Evolutionary conservation across 768 basidiomycete species (phyloP), one percentile per base, ranked within the genome.

Genomic region (Suillus clintonianus): DNA sequence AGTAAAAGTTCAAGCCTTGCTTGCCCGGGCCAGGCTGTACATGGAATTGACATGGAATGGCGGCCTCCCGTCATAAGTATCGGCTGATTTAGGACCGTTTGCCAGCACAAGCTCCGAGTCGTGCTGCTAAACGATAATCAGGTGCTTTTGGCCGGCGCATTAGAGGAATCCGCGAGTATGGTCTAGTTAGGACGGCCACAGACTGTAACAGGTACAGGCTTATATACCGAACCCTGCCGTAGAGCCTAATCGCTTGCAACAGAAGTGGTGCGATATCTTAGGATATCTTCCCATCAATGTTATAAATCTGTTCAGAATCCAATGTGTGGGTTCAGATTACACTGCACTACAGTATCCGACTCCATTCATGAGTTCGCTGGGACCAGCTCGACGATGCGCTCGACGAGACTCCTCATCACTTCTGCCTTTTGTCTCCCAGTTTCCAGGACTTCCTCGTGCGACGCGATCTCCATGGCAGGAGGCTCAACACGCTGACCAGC

Each of bases 381-480:
- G 43, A 77, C 68, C 13, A 78, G 73, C 60, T 82, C 82, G 14
- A 91, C 85, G 19, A 94, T 83, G 68, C 77, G 80, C 64, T 85
- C 86, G 10, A 96, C 92, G 45, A 96, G 76, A 58, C 73, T 76
- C 74, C 85, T 85, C 86, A 96, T 87, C 39, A 88, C 81, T 36
- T 89, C 86, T 4, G 87, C 90, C 74, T 91, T 92, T 70, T 82
- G 76, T 68, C 76, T 84, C 13, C 92, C 89, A 30, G 85, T 79
- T 13, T 76, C 75, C 15, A 96, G 76, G 17, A 95, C 94, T 72
- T 95, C 93, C 11, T 86, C 90, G 69, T 95, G 93, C 24, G 89
- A 89, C 5, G 93, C 89, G 8, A 82, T 80, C 60, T 81, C 77
- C 3, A 75, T 75, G 5, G 71, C 65, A 3, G 81, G 79, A 14